phyloP scores from a whole-genome alignment of 2,329 filamentous ascomycete species.

The Colletotrichum coccodes region DNA sequence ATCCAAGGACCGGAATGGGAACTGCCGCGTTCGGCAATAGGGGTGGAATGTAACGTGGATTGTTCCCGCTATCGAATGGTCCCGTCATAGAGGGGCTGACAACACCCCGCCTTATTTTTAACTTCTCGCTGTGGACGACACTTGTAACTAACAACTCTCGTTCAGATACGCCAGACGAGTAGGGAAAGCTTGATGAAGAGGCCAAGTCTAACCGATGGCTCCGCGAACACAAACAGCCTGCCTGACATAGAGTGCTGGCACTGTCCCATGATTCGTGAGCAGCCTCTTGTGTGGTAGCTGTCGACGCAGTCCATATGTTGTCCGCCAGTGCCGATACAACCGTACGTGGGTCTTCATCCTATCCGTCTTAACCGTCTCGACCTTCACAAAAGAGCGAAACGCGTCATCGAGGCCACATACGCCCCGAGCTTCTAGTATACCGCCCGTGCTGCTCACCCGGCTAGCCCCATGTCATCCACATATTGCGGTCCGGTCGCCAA shows the following conservation, averaged over 20 bases:
- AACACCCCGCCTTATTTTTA: slow-evolving; percentile 2
- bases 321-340: slow-evolving; percentile 8
- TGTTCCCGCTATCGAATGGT: background rate
- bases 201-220: background rate
- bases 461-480: background rate
- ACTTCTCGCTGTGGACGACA: background rate
- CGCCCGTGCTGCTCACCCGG: background rate
- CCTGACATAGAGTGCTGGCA: background rate
- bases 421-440: background rate
- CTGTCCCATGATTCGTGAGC: background rate
- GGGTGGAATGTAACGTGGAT: background rate
- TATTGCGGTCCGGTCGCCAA: background rate
- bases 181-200: background rate
- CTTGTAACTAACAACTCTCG: background rate
- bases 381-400: background rate
- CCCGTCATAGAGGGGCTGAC: background rate
- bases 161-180: background rate
- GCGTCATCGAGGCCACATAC: slow-evolving; percentile 8
- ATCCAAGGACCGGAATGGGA: background rate
- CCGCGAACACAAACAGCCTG: background rate
- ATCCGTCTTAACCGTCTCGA: background rate
- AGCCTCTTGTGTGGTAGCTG: background rate
- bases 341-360: slow-evolving; percentile 2
- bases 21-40: slow-evolving; percentile 4
- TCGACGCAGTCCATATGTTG: background rate